These are phyloP conservation scores for Fusarium pseudocircinatum DNA, from an alignment of 2,329 filamentous ascomycete species.

Conservation along the genomic window DNA sequence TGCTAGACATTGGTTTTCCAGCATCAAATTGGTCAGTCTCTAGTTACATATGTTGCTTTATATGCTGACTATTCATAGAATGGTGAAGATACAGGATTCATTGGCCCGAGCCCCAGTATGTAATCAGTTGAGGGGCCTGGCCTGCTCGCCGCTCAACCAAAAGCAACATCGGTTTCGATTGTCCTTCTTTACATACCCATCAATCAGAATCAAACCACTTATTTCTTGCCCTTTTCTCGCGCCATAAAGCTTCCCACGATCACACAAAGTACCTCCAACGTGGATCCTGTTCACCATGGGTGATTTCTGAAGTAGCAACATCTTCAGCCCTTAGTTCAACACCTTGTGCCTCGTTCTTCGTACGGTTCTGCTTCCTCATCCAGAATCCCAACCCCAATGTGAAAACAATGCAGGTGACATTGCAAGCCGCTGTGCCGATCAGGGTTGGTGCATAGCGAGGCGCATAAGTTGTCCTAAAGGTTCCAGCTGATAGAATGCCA, in stretches of 20 bases:
- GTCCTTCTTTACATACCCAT: rapidly evolving
- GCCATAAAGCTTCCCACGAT: rapidly evolving
- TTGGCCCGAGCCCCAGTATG: rapidly evolving
- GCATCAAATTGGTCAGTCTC: neutral
- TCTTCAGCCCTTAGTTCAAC: neutral
- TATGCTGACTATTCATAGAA: neutral
- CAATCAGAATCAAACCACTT: rapidly evolving
- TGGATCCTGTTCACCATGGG: neutral
- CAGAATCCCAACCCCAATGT: constrained; percentile 23
- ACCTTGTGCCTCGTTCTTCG: neutral
- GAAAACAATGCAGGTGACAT: constrained; percentile 32
- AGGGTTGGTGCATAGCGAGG: constrained; percentile 60
- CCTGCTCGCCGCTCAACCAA: rapidly evolving
- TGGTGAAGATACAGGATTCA: no score
- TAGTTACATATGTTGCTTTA: rapidly evolving
- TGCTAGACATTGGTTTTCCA: neutral
- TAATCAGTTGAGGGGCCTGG: rapidly evolving
- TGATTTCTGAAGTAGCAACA: neutral
- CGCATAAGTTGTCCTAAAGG: constrained; percentile 58
- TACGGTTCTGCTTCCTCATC: constrained; percentile 4
- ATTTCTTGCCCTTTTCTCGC: rapidly evolving
- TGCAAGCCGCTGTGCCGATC: constrained; percentile 52
- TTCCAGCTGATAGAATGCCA: constrained; percentile 56
- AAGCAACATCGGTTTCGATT: rapidly evolving
- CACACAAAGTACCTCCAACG: neutral